A percentile compares a stretch with the other conserved stretches of the same genome.
phyloP scores from a whole-genome alignment of 129 eudicot species.

The Lactuca saligna region DNA sequence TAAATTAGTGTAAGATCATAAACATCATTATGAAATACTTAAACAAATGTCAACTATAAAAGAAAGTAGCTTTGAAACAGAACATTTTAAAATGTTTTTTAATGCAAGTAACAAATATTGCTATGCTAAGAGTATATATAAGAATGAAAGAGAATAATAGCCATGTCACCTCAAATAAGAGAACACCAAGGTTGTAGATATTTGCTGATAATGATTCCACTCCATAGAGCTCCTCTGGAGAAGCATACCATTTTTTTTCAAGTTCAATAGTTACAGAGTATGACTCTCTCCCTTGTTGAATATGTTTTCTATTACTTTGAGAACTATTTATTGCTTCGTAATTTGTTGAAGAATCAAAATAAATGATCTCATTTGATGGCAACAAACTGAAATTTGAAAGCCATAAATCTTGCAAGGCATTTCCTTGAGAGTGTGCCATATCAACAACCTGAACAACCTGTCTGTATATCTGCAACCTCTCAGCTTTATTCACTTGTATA shows the following conservation, averaged over 20 bases:
- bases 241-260: slow-evolving; percentile 58
- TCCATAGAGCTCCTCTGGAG: slow-evolving; percentile 43
- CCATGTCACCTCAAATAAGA: slow-evolving; percentile 55
- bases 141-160: background rate
- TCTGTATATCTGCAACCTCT: slow-evolving; percentile 37
- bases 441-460: slow-evolving; percentile 46
- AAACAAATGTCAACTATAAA: no score
- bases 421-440: slow-evolving; percentile 41
- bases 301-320: background rate
- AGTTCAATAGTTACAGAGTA: slow-evolving; percentile 10
- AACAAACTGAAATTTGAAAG: slow-evolving; percentile 40
- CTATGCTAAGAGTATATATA: no score
- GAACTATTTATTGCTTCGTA: no score
- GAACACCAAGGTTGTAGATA: slow-evolving; percentile 50
- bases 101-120: no score
- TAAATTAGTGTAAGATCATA: no score
- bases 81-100: no score
- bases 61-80: no score
- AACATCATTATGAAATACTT: no score
- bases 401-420: slow-evolving; percentile 36
- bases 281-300: background rate
- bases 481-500: slow-evolving; percentile 26
- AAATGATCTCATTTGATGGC: slow-evolving; percentile 30
- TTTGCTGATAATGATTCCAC: slow-evolving; percentile 36
- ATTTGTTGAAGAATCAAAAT: slow-evolving; percentile 22